Conservation (phyloP, 78 protist genomes). For the Dictyostelium firmibasis region DNA sequence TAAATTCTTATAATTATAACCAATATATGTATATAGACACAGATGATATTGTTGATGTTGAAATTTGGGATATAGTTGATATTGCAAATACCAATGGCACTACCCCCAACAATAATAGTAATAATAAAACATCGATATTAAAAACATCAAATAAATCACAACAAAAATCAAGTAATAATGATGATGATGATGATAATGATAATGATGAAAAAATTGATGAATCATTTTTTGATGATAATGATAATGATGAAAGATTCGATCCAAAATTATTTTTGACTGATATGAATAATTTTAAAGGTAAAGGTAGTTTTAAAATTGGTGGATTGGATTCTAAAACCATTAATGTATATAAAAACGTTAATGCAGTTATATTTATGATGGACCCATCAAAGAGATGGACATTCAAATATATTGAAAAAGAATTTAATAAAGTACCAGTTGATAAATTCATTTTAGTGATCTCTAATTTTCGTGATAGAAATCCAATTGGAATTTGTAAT, state of each 20-base stretch:
- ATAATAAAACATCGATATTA: background rate
- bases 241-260: background rate
- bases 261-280: background rate
- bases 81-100: background rate
- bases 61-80: slow-evolving; percentile 82
- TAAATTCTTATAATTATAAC: too few relatives aligned
- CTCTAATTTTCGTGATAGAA: slow-evolving; percentile 44
- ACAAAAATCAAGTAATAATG: background rate
- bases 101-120: background rate
- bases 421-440: slow-evolving; percentile 32
- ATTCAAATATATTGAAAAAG: slow-evolving; percentile 40
- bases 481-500: slow-evolving; percentile 18
- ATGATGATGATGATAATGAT: background rate
- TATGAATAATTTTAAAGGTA: background rate
- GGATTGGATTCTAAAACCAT: slow-evolving; percentile 56
- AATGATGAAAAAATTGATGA: background rate
- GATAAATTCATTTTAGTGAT: slow-evolving; percentile 29
- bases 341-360: slow-evolving; percentile 50
- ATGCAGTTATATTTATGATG: slow-evolving; percentile 63
- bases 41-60: slow-evolving; percentile 77
- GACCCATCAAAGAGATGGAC: slow-evolving; percentile 76
- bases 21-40: slow-evolving; percentile 67
- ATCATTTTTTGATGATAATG: background rate
- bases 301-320: slow-evolving; percentile 51
- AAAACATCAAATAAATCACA: background rate